Base-by-base conservation (phyloP, 345 rosid genomes). In the Lumnitzera littorea region DNA sequence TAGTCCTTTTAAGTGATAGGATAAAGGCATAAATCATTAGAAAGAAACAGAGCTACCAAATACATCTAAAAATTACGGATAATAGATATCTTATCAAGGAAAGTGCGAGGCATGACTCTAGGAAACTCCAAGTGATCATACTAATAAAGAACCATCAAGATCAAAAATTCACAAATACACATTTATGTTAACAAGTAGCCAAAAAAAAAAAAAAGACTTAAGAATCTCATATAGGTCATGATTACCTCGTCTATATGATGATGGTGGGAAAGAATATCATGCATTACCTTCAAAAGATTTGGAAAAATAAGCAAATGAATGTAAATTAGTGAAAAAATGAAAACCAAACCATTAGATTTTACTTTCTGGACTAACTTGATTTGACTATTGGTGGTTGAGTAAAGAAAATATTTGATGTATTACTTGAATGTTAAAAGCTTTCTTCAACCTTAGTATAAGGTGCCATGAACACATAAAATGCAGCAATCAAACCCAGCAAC, bases 361-460 rank as follows among this genome's bases (percentile, higher is more conserved):
- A 41, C 13, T 12, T 48, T 46, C 12, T n/a, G 17, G 2, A 48
- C 13, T 25, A 62, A 16, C 17, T 23, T 23, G 13, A 11, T 12
- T 43, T 41, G 23, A 51, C 25, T n/a, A 12, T 2, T 0, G 50
- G 51, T 20, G 24, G 16, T 16, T 12, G 55, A 17, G 15, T 4
- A 31, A 24, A 46, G 14, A 15, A 13, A 50, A 12, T 12, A 51
- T 53, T 15, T 20, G 20, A 11, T 13, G 12, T 13, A 13, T 0
- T 27, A 84, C 96, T 91, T 92, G 99, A 61, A 94, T 57, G 63
- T 88, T 90, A 78, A 94, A 20, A 94, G 88, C 99, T 90, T 73
- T 94, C 99, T 77, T 94, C 99, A 41, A 94, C 97, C 79, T 94
- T 94, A 36, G 99, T 94, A 66, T 78, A 94, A 15, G 96, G 99